Base-by-base conservation (phyloP, 2,329 filamentous ascomycete species). In the Pseudogymnoascus sp. region DNA sequence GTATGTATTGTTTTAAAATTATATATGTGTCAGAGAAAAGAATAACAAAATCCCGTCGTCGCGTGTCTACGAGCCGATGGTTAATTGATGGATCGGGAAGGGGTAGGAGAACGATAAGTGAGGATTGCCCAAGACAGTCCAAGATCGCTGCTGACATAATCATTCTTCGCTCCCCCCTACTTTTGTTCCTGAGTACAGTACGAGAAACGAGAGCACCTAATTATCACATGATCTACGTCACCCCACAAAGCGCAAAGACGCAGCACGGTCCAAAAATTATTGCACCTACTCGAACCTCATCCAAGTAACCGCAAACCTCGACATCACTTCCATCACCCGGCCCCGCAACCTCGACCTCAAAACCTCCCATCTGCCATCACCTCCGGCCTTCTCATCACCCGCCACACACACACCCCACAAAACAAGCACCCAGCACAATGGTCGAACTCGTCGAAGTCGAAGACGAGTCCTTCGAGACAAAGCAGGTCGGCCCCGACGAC, bases 381-480 rank as follows among this genome's bases (percentile, higher is more conserved):
- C 25, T 30, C 25, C 42, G 42, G 12, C 42, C 30, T 11, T 33
- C 42, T 30, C 22, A 9, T 25, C 41, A 55, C 49, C 25, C 25
- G 14, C 49, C 52, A 19, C 28, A 19, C 30, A 19, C 52, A 36
- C 49, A 2, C 52, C 33, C 19, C 33, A 33, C 16, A 11, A 45
- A 36, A 8, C 30, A 12, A 11, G n/a, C 55, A 38, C 35, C 38
- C 22, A 14, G 59, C 78, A 87, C 77, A 71, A 97, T 97, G 93
- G 93, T 97, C 77, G 91, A 93, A 79, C 90, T 97, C 74, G 90
- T 91, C 75, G 93, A 97, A 82, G 93, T 97, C 73, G 88, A 95
- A 75, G 93, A 97, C 75, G 92, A 97, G 83, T 90, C 95, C 78
- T 96, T 97, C 82, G 82, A 88, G 78, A 80, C 84, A 75, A 79